phyloP scores from a whole-genome alignment of 129 eudicot genomes.

The Artemisia argyi region DNA sequence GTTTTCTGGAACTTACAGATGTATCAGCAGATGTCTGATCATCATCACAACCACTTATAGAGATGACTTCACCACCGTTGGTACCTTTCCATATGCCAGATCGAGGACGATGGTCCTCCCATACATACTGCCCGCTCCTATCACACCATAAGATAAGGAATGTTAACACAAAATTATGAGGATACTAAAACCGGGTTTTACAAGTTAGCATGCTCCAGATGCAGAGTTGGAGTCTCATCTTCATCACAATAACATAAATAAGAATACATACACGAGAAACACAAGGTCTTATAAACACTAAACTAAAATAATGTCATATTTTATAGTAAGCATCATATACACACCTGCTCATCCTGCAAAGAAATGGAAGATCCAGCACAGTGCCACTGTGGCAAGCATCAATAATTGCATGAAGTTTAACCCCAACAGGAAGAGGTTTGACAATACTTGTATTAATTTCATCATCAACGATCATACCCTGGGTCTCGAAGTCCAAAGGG shows the following conservation, averaged over 20 bases:
- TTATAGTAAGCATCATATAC: conserved; percentile 6
- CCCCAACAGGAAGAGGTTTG: conserved; percentile 59
- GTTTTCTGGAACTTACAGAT: conserved; percentile 42
- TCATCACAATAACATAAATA: too few relatives aligned
- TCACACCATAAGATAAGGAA: conserved; percentile 10
- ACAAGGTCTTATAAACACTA: too few relatives aligned
- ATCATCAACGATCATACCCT: conserved; percentile 63
- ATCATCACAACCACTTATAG: conserved; percentile 69
- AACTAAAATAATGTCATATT: not conserved
- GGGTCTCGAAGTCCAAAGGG: conserved; percentile 56
- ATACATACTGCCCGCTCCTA: conserved; percentile 48
- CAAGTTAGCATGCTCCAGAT: too few relatives aligned
- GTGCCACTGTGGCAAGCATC: conserved; percentile 81
- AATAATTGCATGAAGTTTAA: conserved; percentile 65
- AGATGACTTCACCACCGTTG: conserved; percentile 63
- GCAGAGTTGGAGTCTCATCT: too few relatives aligned
- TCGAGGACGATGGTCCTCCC: conserved; percentile 51
- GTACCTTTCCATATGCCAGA: conserved; percentile 57
- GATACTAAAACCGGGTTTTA: too few relatives aligned
- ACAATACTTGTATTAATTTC: conserved; percentile 62
- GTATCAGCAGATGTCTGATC: conserved; percentile 63
- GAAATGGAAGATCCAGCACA: conserved; percentile 56
- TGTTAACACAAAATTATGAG: too few relatives aligned
- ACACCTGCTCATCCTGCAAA: conserved; percentile 49
- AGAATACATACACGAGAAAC: too few relatives aligned